These are phyloP conservation scores for Plasmodium vivax DNA, from an alignment of 169 alveolate genomes.

Conservation along the genomic window DNA sequence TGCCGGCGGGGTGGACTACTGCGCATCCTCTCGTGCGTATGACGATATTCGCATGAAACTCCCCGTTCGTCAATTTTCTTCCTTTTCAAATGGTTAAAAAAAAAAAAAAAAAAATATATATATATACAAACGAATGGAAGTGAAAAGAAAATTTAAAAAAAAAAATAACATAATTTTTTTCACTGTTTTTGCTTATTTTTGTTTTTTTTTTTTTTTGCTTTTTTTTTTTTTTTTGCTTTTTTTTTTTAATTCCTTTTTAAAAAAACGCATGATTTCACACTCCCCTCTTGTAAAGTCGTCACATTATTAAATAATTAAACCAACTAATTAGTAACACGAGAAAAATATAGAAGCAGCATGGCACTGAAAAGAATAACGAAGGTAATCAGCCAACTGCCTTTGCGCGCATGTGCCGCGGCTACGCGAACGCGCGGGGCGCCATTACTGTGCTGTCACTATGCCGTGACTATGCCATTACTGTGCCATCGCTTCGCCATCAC, in stretches of 20 bases:
- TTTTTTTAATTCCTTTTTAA: not conserved
- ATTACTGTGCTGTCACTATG: too few species aligned
- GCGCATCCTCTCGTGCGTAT: not conserved
- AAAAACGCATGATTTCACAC: not conserved
- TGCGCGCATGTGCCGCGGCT: not conserved
- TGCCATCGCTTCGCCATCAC: not conserved
- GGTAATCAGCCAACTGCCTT: constrained; percentile 13
- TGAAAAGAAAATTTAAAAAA: not conserved
- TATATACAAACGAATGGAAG: not conserved
- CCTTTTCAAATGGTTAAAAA: not conserved
- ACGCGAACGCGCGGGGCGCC: not conserved
- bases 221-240: not conserved
- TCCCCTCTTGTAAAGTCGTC: not conserved
- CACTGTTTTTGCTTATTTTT: not conserved
- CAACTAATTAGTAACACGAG: not conserved
- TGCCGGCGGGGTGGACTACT: not conserved
- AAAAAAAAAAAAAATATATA: too few species aligned
- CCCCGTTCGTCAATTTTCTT: not conserved
- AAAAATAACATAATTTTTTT: not conserved
- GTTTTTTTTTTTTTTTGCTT: not conserved
- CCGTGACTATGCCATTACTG: not conserved
- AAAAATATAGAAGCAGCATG: constrained; percentile 54
- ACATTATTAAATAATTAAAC: constrained; percentile 9
- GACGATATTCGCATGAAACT: not conserved
- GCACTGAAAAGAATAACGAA: constrained; percentile 59